Percentiles rank a stretch among this genome's conserved stretches.
These are phyloP conservation scores for Sordariomycetes sp. DNA, from an alignment of 2,329 filamentous ascomycete genomes.

Conservation along the genomic window DNA sequence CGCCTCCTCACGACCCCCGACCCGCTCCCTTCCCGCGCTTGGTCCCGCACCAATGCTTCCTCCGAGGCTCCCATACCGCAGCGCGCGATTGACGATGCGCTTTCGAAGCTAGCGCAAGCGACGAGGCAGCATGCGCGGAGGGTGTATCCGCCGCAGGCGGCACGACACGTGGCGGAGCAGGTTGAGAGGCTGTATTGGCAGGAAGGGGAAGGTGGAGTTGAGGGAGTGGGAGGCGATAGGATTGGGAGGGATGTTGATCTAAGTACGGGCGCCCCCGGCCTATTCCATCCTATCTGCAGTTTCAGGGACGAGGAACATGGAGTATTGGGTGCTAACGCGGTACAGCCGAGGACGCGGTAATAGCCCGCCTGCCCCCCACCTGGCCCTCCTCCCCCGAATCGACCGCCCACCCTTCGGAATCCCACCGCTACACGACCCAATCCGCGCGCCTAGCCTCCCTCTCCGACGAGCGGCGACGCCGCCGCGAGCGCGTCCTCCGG, in stretches of 20 bases:
- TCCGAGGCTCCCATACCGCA: constrained; percentile 26
- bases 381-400: constrained; percentile 29
- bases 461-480: constrained; percentile 20
- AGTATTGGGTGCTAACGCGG: background rate
- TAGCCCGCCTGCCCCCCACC: constrained; percentile 29
- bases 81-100: constrained; percentile 39
- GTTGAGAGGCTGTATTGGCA: constrained; percentile 51
- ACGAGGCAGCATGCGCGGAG: constrained; percentile 52
- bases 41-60: constrained; percentile 22
- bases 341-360: constrained; percentile 25
- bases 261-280: constrained; percentile 15
- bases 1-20: constrained; percentile 44
- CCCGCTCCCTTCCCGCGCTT: constrained; percentile 38
- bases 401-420: constrained; percentile 26
- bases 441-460: constrained; percentile 35
- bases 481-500: constrained; percentile 27
- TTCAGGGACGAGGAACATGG: background rate
- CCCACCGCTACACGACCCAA: constrained; percentile 35
- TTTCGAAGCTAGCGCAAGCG: constrained; percentile 45
- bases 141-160: constrained; percentile 56
- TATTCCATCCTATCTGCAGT: background rate
- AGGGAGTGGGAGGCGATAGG: constrained; percentile 20
- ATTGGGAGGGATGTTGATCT: constrained; percentile 28
- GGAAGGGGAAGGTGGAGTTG: constrained; percentile 20
- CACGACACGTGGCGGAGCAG: constrained; percentile 59